Conservation (phyloP, 179 eudicot genomes). For the Spinacia oleracea region DNA sequence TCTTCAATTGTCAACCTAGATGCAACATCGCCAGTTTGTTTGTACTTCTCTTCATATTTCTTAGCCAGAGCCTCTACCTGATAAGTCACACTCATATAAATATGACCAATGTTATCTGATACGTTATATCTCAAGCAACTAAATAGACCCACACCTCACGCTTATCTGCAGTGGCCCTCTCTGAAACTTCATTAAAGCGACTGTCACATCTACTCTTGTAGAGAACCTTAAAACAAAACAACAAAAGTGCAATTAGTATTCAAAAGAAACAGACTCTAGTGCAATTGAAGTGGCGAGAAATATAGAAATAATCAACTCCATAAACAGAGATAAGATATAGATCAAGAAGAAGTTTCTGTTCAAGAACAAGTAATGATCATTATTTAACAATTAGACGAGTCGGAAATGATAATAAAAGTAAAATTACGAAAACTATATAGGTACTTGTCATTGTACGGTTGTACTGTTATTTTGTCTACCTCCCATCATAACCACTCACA, state of each 20-base stretch:
- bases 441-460: not conserved
- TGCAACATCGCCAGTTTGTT: slow-evolving; percentile 87
- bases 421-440: not conserved
- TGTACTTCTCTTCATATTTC: slow-evolving; percentile 94
- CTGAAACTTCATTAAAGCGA: slow-evolving; percentile 81
- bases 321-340: not conserved
- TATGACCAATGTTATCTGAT: not conserved
- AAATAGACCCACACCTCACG: slow-evolving; percentile 58
- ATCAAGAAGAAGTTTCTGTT: not conserved
- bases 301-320: not conserved
- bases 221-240: slow-evolving; percentile 55
- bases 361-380: not conserved
- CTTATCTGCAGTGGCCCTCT: slow-evolving; percentile 78
- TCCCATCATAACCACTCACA: not conserved
- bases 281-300: not conserved
- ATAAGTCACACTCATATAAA: slow-evolving; percentile 4
- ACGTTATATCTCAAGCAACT: slow-evolving; percentile 3
- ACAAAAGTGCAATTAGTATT: slow-evolving; percentile 16
- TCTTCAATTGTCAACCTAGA: slow-evolving; percentile 91
- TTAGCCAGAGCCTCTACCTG: slow-evolving; percentile 80
- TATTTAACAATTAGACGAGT: not conserved
- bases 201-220: slow-evolving; percentile 98
- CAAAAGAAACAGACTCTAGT: not conserved
- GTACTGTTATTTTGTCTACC: not conserved
- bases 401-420: not conserved